A percentile compares a stretch with the other conserved stretches of the same genome.
phyloP scores from a whole-genome alignment of 2,329 filamentous ascomycete genomes.

The Botrytis porri region DNA sequence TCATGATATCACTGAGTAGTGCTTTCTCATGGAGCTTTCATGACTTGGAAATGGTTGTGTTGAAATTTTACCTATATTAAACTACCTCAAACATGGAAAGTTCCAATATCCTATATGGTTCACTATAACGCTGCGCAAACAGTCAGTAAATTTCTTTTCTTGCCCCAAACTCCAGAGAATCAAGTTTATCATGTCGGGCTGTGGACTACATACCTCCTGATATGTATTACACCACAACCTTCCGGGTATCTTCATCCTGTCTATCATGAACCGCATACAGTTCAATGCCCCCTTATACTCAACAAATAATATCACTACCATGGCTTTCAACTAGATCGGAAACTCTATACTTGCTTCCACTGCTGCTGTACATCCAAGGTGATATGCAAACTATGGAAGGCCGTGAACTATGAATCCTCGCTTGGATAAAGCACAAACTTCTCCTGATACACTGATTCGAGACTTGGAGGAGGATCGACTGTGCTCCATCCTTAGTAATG shows the following conservation, averaged over 20 bases:
- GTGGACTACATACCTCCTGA: background rate
- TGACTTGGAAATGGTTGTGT: background rate
- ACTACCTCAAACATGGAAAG: background rate
- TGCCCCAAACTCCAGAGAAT: background rate
- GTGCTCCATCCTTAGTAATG: background rate
- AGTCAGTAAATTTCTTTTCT: no score
- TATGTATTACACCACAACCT: background rate
- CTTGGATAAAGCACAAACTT: background rate
- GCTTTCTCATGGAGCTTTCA: background rate
- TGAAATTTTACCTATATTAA: background rate
- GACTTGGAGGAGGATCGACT: background rate
- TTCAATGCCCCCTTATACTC: conserved; percentile 43
- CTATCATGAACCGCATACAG: background rate
- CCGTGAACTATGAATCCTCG: background rate
- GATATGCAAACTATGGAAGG: background rate
- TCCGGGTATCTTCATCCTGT: background rate
- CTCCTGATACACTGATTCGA: background rate
- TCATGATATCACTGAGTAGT: background rate
- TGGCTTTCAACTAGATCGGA: conserved; percentile 91
- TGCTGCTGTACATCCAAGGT: conserved; percentile 48
- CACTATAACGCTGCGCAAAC: background rate
- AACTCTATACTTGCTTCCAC: conserved; percentile 85
- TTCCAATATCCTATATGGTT: background rate
- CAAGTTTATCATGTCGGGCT: background rate
- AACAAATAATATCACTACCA: conserved; percentile 82